Evolutionary conservation across 2,329 filamentous ascomycete genomes (phyloP), one percentile per base, ranked within the genome.

Genomic region (Pezicula carpinea): DNA sequence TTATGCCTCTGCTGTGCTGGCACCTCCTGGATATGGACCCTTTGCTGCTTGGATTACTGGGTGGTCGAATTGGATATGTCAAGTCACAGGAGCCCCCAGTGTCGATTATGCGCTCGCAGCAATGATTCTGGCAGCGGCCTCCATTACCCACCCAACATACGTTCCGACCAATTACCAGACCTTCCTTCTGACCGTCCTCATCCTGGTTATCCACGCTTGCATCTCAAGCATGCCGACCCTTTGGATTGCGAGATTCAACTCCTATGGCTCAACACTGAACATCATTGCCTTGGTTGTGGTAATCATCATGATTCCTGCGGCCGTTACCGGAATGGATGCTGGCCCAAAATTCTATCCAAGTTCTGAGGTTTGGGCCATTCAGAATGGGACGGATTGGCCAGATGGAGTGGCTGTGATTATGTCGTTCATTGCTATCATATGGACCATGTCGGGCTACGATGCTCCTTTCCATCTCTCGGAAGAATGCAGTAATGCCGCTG

Each of bases 401-500:
- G 73, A 82, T 45, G 85, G 85, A 15, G 69, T 88, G 17, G 77
- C 81, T 0, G 73, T 88, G 0, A 69, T 89, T 21, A 87, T 88
- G 83, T 80, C 76, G 18, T 89, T 89, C 61, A 76, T 86, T 36
- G 75, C 77, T 22, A 82, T 85, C 29, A 84, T 86, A 52, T 85
- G 82, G 82, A 85, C 81, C 5, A 83, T 82, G 75, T 73, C 73
- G 5, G 81, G 82, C 34, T 86, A 85, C 60, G 83, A 87, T 63
- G 75, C 75, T 0, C 79, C 83, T 0, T 88, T 88, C 63, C 85
- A 89, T 65, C 66, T 89, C n/a, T 76, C 80, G 3, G 85, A 89
- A 60, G 85, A 89, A 64, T 89, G 85, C 64, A 82, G 80, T 50
- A 89, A 89, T 55, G 85, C 85, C 22, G 81, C 78, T 54, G 67